phyloP scores from a whole-genome alignment of 257 asterid species.

The Gentiana macrophylla region DNA sequence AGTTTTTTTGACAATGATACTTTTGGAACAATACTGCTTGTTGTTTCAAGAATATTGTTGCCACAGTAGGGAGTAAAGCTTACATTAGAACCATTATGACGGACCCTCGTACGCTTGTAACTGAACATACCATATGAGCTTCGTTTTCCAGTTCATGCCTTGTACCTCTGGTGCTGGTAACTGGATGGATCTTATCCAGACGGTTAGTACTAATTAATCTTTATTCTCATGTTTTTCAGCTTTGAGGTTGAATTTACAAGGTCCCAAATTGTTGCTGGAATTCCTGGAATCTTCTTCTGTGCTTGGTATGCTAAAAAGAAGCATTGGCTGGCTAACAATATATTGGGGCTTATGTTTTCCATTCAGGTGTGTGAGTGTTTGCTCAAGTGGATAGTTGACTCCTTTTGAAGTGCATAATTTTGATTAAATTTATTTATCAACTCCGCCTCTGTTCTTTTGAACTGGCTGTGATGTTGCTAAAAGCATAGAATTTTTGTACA shows the following conservation, averaged over 20 bases:
- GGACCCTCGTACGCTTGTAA: not conserved
- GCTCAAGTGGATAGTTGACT: not conserved
- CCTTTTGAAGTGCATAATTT: not conserved
- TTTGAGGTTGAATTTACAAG: conserved; percentile 76
- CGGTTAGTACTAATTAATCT: not conserved
- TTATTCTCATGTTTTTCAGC: conserved; percentile 43
- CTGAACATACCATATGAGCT: not conserved
- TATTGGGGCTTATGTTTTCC: conserved; percentile 92
- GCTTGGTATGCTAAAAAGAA: conserved; percentile 93
- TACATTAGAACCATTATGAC: too few relatives aligned
- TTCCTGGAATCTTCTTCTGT: conserved; percentile 94
- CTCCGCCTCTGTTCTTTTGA: not conserved
- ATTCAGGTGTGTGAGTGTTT: conserved; percentile 48
- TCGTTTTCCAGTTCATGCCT: not conserved
- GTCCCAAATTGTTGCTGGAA: conserved; percentile 74
- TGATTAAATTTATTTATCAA: not conserved
- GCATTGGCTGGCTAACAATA: conserved; percentile 98
- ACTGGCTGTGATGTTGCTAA: too few relatives aligned
- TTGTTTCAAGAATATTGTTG: too few relatives aligned
- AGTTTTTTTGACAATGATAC: too few relatives aligned
- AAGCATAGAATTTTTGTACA: too few relatives aligned
- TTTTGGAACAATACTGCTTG: too few relatives aligned
- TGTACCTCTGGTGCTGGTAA: not conserved
- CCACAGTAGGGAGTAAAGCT: too few relatives aligned
- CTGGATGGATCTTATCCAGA: too few relatives aligned